These are phyloP conservation scores for Sabuloglossum arenarium DNA, from an alignment of 495 filamentous ascomycete species.

Conservation along the genomic window DNA sequence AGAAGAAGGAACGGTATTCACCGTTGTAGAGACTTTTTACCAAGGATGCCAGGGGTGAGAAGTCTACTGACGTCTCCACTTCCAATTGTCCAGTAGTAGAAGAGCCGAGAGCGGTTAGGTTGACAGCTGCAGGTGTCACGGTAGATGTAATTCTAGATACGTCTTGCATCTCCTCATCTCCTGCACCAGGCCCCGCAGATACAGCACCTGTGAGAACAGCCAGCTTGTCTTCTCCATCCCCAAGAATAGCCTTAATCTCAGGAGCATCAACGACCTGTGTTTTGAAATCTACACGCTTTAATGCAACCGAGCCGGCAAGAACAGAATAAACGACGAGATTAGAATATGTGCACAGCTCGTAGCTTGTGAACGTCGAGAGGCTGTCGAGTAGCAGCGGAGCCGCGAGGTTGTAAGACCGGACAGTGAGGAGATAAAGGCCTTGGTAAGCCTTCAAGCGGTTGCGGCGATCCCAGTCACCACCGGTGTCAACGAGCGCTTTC, in stretches of 20 bases:
- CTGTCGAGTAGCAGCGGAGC: slow-evolving; percentile 90
- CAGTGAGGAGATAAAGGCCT: slow-evolving; percentile 77
- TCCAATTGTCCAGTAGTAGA: slow-evolving; percentile 47
- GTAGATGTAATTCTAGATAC: slow-evolving; percentile 3
- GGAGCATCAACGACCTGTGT: slow-evolving; percentile 94
- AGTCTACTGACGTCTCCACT: slow-evolving; percentile 55
- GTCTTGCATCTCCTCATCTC: slow-evolving; percentile 65
- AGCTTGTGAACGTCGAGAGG: slow-evolving; percentile 95
- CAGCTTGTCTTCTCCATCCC: slow-evolving; percentile 68
- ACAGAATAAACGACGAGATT: slow-evolving; percentile 88
- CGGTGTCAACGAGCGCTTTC: slow-evolving; percentile 72
- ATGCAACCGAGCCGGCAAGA: slow-evolving; percentile 76
- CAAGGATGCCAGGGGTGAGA: slow-evolving; percentile 60
- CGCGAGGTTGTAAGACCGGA: slow-evolving; percentile 70
- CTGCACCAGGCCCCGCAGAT: slow-evolving; percentile 56
- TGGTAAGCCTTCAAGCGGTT: slow-evolving; percentile 98
- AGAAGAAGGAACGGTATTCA: slow-evolving; percentile 83
- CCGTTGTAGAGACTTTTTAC: slow-evolving; percentile 83
- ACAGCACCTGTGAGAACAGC: slow-evolving; percentile 55
- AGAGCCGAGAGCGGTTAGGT: slow-evolving; percentile 60
- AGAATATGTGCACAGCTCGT: slow-evolving; percentile 91
- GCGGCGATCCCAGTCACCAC: slow-evolving; percentile 94
- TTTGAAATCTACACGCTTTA: slow-evolving; percentile 97
- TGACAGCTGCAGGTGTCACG: slow-evolving; percentile 36
- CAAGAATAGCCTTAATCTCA: slow-evolving; percentile 90